These are phyloP conservation scores for Linnemannia elongata DNA, from an alignment of 192 early-diverging fungal species.

Conservation along the genomic window DNA sequence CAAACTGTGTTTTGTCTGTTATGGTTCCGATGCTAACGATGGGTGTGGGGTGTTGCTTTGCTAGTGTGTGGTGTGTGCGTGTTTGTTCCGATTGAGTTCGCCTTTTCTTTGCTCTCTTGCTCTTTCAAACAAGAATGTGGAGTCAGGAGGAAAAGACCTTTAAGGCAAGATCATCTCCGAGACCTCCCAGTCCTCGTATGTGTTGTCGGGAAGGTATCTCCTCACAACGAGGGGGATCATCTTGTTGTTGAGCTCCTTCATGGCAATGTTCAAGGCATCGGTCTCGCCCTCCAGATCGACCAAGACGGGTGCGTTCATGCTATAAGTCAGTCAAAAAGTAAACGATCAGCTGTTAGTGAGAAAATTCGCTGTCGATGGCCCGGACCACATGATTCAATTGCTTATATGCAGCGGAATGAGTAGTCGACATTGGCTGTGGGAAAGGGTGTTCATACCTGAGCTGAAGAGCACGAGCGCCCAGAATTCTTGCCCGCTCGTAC, in stretches of 20 bases:
- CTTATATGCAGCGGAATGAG: not conserved
- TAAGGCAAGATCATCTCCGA: conserved; percentile 83
- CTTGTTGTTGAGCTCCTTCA: conserved; percentile 92
- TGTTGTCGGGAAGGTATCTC: conserved; percentile 93
- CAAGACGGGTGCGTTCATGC: conserved; percentile 99
- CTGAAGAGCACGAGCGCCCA: conserved; percentile 95
- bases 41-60: not conserved
- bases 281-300: conserved; percentile 94
- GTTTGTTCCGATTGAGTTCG: not conserved
- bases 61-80: not conserved
- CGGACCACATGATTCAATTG: not conserved
- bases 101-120: not conserved
- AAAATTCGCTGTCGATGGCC: not conserved
- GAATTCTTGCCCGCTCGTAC: conserved; percentile 92
- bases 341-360: conserved; percentile 2
- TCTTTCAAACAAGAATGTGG: not conserved
- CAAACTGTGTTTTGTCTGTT: not conserved
- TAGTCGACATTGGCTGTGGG: not conserved
- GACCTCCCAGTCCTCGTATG: conserved; percentile 95
- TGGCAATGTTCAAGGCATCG: conserved; percentile 94
- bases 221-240: conserved; percentile 95
- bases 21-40: not conserved
- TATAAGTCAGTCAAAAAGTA: conserved; percentile 36
- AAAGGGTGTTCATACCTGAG: conserved; percentile 68
- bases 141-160: not conserved